These are phyloP conservation scores for Rostrohypoxylon terebratum DNA, from an alignment of 495 filamentous ascomycete genomes.

Conservation along the genomic window DNA sequence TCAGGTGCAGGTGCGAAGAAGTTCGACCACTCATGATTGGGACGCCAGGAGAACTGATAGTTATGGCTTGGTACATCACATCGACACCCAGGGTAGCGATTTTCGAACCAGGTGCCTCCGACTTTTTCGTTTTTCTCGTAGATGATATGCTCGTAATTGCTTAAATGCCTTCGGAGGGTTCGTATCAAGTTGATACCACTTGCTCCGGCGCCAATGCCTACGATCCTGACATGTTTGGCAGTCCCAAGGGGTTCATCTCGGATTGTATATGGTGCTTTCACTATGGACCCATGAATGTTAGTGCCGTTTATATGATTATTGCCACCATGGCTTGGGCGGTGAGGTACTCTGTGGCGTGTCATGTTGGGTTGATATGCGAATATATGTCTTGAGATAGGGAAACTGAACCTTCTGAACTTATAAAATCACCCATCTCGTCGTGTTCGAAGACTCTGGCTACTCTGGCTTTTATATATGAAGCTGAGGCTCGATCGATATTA, in stretches of 20 bases:
- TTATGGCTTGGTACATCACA: slow-evolving; percentile 68
- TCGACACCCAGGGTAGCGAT: slow-evolving; percentile 66
- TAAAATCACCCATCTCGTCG: slow-evolving; percentile 37
- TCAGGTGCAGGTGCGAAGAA: slow-evolving; percentile 69
- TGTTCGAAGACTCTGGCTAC: background rate
- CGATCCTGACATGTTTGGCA: slow-evolving; percentile 58
- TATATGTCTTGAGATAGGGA: slow-evolving; percentile 24
- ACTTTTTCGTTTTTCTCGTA: slow-evolving; percentile 84
- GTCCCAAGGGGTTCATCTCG: slow-evolving; percentile 59
- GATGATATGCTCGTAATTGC: slow-evolving; percentile 67
- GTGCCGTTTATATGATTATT: slow-evolving; percentile 17
- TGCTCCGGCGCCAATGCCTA: slow-evolving; percentile 63
- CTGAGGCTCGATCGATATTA: background rate
- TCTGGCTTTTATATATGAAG: slow-evolving; percentile 41
- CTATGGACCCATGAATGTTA: slow-evolving; percentile 24
- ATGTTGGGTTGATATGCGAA: slow-evolving; percentile 25
- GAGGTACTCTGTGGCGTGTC: slow-evolving; percentile 43
- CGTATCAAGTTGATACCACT: slow-evolving; percentile 62
- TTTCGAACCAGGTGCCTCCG: slow-evolving; percentile 71
- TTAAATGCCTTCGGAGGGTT: slow-evolving; percentile 56
- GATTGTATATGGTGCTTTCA: slow-evolving; percentile 50
- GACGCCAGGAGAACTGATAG: slow-evolving; percentile 68
- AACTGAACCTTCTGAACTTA: slow-evolving; percentile 41
- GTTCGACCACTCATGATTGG: slow-evolving; percentile 67
- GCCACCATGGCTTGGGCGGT: slow-evolving; percentile 14